Conservation (phyloP, 345 rosid genomes). For the Geranium rotundifolium region DNA sequence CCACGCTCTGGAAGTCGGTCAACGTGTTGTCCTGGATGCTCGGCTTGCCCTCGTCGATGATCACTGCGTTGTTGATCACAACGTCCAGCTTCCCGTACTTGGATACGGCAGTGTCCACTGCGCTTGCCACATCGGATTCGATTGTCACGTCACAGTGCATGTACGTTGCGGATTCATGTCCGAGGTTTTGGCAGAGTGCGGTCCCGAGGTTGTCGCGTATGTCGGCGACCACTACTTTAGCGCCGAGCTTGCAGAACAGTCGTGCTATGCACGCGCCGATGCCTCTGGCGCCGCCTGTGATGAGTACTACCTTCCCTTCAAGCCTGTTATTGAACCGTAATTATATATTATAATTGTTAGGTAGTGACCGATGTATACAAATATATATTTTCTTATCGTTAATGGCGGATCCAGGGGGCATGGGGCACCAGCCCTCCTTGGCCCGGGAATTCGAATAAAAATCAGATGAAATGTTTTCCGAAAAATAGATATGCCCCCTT, state of each 20-base stretch:
- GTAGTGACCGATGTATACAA: too few species aligned
- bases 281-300: slow-evolving; percentile 90
- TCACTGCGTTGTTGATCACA: slow-evolving; percentile 77
- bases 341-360: too few species aligned
- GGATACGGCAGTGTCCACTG: slow-evolving; percentile 38
- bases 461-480: too few species aligned
- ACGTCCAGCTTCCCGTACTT: slow-evolving; percentile 57
- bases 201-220: slow-evolving; percentile 63
- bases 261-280: slow-evolving; percentile 69
- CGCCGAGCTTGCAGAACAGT: slow-evolving; percentile 57
- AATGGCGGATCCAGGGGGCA: too few species aligned
- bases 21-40: slow-evolving; percentile 58
- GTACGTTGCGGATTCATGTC: slow-evolving; percentile 34
- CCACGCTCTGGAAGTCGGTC: slow-evolving; percentile 13
- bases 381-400: too few species aligned
- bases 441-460: too few species aligned
- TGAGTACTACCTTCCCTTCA: slow-evolving; percentile 73
- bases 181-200: slow-evolving; percentile 30
- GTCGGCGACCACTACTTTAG: slow-evolving; percentile 55
- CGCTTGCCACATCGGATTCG: slow-evolving; percentile 60
- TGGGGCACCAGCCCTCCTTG: too few species aligned
- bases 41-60: slow-evolving; percentile 36
- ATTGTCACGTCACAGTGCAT: slow-evolving; percentile 67
- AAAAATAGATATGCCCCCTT: too few species aligned
- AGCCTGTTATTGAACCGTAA: slow-evolving; percentile 37